Percentiles rank a stretch among this genome's conserved stretches.
Evolutionary conservation across 805 yeast species (phyloP).

Genomic region (Ogataea angusta): DNA sequence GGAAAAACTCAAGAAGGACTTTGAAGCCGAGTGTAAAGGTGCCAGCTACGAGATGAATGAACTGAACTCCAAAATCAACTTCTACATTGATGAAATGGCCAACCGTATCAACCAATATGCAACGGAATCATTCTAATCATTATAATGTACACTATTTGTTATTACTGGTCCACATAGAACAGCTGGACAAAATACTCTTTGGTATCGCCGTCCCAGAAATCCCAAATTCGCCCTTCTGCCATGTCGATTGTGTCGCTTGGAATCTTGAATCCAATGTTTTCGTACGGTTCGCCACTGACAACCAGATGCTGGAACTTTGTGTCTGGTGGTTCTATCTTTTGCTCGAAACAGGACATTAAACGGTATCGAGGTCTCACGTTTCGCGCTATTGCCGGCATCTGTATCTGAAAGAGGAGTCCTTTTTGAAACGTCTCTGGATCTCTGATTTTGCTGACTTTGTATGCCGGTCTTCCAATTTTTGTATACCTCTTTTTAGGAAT

Average conservation of each 20-base stretch:
- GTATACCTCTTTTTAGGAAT: constrained; percentile 46
- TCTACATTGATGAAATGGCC: constrained; percentile 51
- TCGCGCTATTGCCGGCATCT: constrained; percentile 46
- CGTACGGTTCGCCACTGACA: constrained; percentile 87
- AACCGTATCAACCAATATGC: constrained; percentile 22
- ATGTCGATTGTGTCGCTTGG: constrained; percentile 56
- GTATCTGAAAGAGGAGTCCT: constrained; percentile 66
- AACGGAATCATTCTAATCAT: constrained; percentile 6
- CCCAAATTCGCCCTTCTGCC: constrained; percentile 50
- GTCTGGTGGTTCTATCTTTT: constrained; percentile 42
- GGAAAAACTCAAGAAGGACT: constrained; percentile 38
- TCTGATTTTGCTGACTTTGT: constrained; percentile 63
- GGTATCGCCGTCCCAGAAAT: constrained; percentile 70
- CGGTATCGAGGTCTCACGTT: constrained; percentile 61
- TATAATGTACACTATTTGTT: background rate
- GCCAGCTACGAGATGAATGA: constrained; percentile 52
- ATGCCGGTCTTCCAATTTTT: constrained; percentile 73
- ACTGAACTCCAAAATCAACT: constrained; percentile 51
- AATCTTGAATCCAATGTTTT: constrained; percentile 70
- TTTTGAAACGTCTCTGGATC: constrained; percentile 53
- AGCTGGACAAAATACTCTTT: constrained; percentile 70
- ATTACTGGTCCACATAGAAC: constrained; percentile 40
- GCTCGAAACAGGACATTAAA: constrained; percentile 76
- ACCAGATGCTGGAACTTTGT: constrained; percentile 66
- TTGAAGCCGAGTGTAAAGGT: constrained; percentile 50